Base-by-base conservation (phyloP, 192 early-diverging fungal genomes). In the Backusella westeae region DNA sequence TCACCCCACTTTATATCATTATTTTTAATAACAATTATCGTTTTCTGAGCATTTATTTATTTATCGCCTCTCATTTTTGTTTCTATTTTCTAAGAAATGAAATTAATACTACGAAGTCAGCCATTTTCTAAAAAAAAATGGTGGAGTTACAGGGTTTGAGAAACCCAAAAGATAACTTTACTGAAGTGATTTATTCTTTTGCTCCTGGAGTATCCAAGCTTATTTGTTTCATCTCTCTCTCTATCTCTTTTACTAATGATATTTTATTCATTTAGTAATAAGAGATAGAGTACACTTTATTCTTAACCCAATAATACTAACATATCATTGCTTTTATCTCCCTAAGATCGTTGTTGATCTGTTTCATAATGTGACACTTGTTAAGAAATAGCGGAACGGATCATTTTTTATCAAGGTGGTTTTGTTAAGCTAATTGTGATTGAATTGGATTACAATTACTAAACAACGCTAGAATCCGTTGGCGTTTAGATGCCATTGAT, bases 1-100 rank as follows among this genome's bases (percentile, higher is more conserved):
- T 59, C 53, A 59, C 53, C 53, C 53, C 53, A 59, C 53, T 59
- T 59, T 59, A 59, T 3, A 29, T 59, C 23, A 59, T 23, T 7
- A 59, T 12, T 26, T 49, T 49, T 49, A 49, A 49, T 49, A 49
- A 49, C 17, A 49, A 17, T 49, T 19, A 49, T 49, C n/a, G 23
- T 59, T 59, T 59, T 59, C 53, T 59, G 53, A 59, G 53, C 53
- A 59, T 59, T 10, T 59, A 59, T 59, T 10, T 59, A 59, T 59
- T 56, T 59, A 59, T 26, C 21, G 7, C 8, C 6, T 59, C 23
- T 59, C 21, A 19, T n/a, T 53, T 53, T 53, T 53, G 14, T 53
- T n/a, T 53, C 21, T 56, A 21, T 56, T 56, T 23, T 59, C 53
- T 59, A 10, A 59, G 53, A 59, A 59, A 59, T 59, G 21, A 59